phyloP scores from a whole-genome alignment of 2,329 filamentous ascomycete genomes.

The Orbilia ellipsospora region DNA sequence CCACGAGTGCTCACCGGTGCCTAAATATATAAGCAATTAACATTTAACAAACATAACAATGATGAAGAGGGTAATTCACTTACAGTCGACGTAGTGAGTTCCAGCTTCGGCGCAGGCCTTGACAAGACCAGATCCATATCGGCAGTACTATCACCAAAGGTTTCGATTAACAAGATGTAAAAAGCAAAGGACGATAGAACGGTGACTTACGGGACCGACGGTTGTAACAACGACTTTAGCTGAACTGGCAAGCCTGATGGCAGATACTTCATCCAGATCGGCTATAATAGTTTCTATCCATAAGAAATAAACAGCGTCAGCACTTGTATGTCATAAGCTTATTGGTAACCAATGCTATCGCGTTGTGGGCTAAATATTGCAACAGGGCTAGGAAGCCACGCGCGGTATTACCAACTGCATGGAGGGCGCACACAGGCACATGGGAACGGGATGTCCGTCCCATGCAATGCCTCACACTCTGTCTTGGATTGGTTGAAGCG shows the following conservation, averaged over 20 bases:
- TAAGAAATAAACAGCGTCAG: conserved; percentile 51
- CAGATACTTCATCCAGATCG: conserved; percentile 55
- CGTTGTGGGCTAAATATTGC: conserved; percentile 12
- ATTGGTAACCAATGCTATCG: no score
- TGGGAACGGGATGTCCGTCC: no score
- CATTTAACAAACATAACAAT: no score
- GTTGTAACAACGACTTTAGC: conserved; percentile 57
- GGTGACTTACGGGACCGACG: conserved; percentile 55
- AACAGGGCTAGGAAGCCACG: neutral
- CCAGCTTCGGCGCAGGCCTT: conserved; percentile 73
- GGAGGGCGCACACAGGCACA: no score
- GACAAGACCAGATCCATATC: conserved; percentile 73
- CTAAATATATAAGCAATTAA: conserved; percentile 54
- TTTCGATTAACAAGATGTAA: conserved; percentile 64
- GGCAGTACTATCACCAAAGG: conserved; percentile 65
- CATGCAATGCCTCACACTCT: no score
- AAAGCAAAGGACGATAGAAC: conserved; percentile 65
- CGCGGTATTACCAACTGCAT: no score
- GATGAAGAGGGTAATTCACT: neutral
- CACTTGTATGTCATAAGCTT: no score
- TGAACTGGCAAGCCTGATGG: conserved; percentile 55
- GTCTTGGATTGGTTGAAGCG: no score
- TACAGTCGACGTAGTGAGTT: conserved; percentile 75
- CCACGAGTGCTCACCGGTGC: conserved; percentile 74
- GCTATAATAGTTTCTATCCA: conserved; percentile 58